Percentiles rank a stretch among this genome's conserved stretches.
phyloP scores from a whole-genome alignment of 768 basidiomycete genomes.

The Roridomyces roridus region DNA sequence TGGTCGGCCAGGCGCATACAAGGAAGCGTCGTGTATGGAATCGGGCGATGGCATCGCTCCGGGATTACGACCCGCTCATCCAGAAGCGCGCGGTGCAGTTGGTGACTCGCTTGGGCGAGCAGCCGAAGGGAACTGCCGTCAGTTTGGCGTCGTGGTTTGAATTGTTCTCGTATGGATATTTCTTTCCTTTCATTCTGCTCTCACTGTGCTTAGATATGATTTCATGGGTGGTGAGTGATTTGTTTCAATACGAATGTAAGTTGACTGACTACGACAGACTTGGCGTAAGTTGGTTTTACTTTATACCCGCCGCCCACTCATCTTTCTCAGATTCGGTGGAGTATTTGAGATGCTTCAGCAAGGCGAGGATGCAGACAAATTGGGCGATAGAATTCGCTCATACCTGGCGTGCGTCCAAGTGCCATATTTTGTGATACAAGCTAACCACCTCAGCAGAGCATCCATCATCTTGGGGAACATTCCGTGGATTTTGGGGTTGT shows the following conservation, averaged over 20 bases:
- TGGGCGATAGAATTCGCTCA: slow-evolving; percentile 49
- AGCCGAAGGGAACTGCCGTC: slow-evolving; percentile 29
- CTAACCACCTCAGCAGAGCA: too few relatives aligned
- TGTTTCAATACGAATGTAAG: too few relatives aligned
- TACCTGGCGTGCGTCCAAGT: slow-evolving; percentile 43
- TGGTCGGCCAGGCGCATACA: slow-evolving; percentile 35
- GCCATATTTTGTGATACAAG: neutral
- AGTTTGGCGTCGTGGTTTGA: slow-evolving; percentile 42
- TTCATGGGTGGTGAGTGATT: slow-evolving; percentile 39
- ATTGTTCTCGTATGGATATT: slow-evolving; percentile 41
- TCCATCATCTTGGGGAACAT: slow-evolving; percentile 44
- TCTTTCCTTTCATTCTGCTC: neutral
- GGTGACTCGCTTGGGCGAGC: slow-evolving; percentile 37
- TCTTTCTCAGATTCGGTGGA: slow-evolving; percentile 24
- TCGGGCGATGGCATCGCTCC: slow-evolving; percentile 51
- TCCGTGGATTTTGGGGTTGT: slow-evolving; percentile 5
- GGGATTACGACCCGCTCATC: slow-evolving; percentile 50
- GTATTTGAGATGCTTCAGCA: slow-evolving; percentile 40
- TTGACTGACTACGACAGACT: too few relatives aligned
- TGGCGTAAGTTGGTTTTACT: too few relatives aligned
- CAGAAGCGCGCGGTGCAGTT: slow-evolving; percentile 44
- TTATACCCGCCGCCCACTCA: too few relatives aligned
- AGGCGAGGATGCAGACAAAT: slow-evolving; percentile 46
- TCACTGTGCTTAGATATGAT: slow-evolving; percentile 39
- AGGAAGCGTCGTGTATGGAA: slow-evolving; percentile 55